Evolutionary conservation across 768 basidiomycete genomes (phyloP).

Genomic region (Crepidotus variabilis): DNA sequence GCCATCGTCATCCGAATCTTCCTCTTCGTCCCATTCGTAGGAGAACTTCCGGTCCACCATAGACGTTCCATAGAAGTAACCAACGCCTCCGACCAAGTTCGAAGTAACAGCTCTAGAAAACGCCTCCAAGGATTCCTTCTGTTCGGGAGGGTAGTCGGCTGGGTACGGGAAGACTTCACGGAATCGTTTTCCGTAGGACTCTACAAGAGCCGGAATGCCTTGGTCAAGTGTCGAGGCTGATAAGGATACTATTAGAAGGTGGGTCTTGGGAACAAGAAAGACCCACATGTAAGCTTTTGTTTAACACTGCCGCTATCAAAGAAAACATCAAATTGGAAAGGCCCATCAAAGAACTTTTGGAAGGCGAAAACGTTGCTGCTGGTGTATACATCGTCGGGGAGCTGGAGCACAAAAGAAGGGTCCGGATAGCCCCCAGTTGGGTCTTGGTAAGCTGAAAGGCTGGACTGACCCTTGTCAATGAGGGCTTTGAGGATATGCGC

Average conservation of each 20-base stretch:
- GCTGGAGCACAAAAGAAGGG: conserved; percentile 72
- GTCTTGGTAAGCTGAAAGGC: conserved; percentile 54
- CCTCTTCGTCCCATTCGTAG: conserved; percentile 87
- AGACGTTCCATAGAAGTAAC: conserved; percentile 91
- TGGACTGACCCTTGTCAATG: conserved; percentile 49
- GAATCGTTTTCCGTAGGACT: conserved; percentile 66
- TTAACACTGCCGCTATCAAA: conserved; percentile 75
- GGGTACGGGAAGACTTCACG: conserved; percentile 66
- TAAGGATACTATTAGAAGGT: neutral
- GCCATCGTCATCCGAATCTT: conserved; percentile 34
- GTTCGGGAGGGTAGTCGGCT: conserved; percentile 44
- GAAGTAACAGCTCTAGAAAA: conserved; percentile 91
- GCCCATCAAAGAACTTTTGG: conserved; percentile 81
- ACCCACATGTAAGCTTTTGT: conserved; percentile 62
- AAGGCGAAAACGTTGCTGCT: conserved; percentile 82
- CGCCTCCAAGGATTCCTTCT: conserved; percentile 45
- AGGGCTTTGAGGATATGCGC: conserved; percentile 64
- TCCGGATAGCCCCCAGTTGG: conserved; percentile 53
- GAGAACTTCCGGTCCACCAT: conserved; percentile 83
- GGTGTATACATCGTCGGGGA: conserved; percentile 70
- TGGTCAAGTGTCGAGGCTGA: conserved; percentile 41
- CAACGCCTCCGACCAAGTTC: conserved; percentile 89
- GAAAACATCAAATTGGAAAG: conserved; percentile 87
- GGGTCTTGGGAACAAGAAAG: neutral
- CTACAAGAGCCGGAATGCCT: conserved; percentile 63